Evolutionary conservation across 352 stramenopile species (phyloP).

Genomic region (Phytophthora pisi): DNA sequence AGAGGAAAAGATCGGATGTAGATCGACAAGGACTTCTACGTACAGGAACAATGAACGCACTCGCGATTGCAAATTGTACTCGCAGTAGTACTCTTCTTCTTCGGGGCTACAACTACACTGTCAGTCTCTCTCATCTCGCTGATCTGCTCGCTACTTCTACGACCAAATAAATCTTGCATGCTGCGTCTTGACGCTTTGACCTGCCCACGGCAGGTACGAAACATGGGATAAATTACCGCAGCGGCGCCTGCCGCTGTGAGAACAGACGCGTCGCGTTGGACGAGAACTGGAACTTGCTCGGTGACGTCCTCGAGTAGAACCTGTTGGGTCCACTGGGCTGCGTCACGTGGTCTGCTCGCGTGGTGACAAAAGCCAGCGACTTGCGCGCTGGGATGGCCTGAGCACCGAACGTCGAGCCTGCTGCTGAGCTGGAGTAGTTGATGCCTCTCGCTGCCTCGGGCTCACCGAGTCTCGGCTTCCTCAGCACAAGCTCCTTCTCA

Average conservation of each 20-base stretch:
- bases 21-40: neutral
- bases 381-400: conserved; percentile 11
- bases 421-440: conserved; percentile 18
- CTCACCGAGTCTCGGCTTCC: conserved; percentile 59
- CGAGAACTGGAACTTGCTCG: conserved; percentile 61
- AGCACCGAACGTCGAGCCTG: conserved; percentile 13
- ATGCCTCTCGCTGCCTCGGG: conserved; percentile 23
- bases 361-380: conserved; percentile 31
- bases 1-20: conserved; percentile 2
- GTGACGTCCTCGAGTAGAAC: conserved; percentile 40
- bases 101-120: conserved; percentile 36
- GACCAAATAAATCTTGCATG: conserved; percentile 36
- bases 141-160: conserved; percentile 13
- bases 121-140: conserved; percentile 27
- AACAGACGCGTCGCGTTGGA: conserved; percentile 49
- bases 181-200: conserved; percentile 14
- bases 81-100: conserved; percentile 18
- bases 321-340: conserved; percentile 10
- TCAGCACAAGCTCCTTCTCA: conserved; percentile 51
- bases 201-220: neutral
- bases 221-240: conserved; percentile 36
- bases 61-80: conserved; percentile 32
- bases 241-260: conserved; percentile 48
- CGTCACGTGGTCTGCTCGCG: conserved; percentile 10
- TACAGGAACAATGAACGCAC: conserved; percentile 14